Evolutionary conservation across 306 rosid genomes (phyloP).

Genomic region (apple (Malus domestica)): DNA sequence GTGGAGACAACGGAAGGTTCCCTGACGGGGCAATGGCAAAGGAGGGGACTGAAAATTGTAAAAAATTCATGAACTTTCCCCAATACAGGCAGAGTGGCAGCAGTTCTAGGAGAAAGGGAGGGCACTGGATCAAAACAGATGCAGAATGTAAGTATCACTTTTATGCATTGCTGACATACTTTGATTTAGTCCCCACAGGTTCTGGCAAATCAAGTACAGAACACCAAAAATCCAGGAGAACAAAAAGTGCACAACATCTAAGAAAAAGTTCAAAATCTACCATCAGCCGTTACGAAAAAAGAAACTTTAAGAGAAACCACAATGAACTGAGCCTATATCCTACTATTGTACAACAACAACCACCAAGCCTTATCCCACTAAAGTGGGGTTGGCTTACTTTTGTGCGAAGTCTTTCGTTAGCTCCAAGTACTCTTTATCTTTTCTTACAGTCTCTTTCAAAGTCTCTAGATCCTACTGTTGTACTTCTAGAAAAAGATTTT

Average conservation of each 20-base stretch:
- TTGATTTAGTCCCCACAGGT: not conserved
- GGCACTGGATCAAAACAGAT: constrained; percentile 92
- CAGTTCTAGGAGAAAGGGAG: constrained; percentile 43
- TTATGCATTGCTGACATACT: not conserved
- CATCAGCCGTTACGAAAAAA: not conserved
- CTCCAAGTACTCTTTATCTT: no score
- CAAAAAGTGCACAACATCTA: not conserved
- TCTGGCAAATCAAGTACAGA: not conserved
- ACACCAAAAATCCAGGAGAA: not conserved
- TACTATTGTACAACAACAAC: not conserved
- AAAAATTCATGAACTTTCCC: constrained; percentile 35
- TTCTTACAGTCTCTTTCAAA: no score
- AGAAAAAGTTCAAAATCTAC: not conserved
- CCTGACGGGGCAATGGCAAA: constrained; percentile 27
- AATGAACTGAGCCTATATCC: not conserved
- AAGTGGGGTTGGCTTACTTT: no score
- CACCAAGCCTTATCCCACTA: no score
- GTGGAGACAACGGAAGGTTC: constrained; percentile 24
- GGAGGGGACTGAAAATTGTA: constrained; percentile 23
- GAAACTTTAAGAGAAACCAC: not conserved
- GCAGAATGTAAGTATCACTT: constrained; percentile 70
- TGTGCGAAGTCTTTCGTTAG: no score
- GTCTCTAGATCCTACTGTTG: no score
- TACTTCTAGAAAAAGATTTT: not conserved
- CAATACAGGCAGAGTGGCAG: constrained; percentile 28